Evolutionary conservation across 2,329 filamentous ascomycete species (phyloP), one percentile per base, ranked within the genome.

Genomic region (Microcera coccophila): DNA sequence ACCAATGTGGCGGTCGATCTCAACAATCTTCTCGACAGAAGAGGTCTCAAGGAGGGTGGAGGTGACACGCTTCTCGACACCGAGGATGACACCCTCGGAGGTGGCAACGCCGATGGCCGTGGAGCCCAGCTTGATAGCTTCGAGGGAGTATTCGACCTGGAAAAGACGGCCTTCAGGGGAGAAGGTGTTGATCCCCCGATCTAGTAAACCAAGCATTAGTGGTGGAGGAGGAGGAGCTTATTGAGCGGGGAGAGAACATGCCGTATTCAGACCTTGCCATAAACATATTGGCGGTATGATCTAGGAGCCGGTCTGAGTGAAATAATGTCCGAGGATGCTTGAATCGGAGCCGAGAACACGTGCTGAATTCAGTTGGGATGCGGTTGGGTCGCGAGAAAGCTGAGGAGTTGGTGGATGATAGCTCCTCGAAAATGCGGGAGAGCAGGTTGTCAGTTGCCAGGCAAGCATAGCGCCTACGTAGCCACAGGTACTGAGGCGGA

Each of bases 261-360:
- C 91, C 93, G 77, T 98, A 98, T 91, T 98, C 93, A 68, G 91
- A 97, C 76, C 93, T 88, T 80, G 93, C 90, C 81, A 98, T 97
- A 82, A 98, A 98, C 93, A 95, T 95, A 62, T 75, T 89, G 79
- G 65, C 73, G 71, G 57, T 59, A 47, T 42, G 57, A 44, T 49
- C 44, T 46, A 38, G 42, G 41, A 41, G 45, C 32, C 47, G 39
- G 20, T 11, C 12, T n/a, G 15, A 17, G 16, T 14, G 36, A 16
- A n/a, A n/a, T n/a, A n/a, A n/a, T n/a, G n/a, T n/a, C n/a, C n/a
- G n/a, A n/a, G n/a, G n/a, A n/a, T n/a, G n/a, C n/a, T n/a, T n/a
- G n/a, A n/a, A n/a, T n/a, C n/a, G 36, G 5, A 24, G 37, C 28
- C 18, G 24, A 21, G 37, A 20, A 33, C 19, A n/a, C 12, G 41